phyloP scores from a whole-genome alignment of 352 stramenopile genomes.

The Aphanomyces astaci region DNA sequence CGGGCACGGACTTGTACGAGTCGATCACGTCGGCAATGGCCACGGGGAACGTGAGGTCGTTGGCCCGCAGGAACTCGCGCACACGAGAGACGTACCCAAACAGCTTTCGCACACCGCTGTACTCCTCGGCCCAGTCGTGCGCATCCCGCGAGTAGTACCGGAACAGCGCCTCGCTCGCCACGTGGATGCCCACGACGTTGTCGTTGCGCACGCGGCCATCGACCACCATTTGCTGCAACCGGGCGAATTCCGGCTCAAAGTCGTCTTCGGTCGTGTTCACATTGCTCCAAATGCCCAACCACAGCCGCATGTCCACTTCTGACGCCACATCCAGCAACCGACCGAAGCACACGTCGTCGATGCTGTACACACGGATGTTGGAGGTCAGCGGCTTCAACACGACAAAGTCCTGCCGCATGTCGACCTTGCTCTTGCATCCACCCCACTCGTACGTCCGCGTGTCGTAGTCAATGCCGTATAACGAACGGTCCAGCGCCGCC shows the following conservation, averaged over 20 bases:
- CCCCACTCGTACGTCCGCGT: neutral
- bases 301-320: constrained; percentile 14
- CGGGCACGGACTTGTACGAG: constrained; percentile 46
- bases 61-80: constrained; percentile 36
- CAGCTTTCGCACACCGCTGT: constrained; percentile 27
- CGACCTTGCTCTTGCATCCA: constrained; percentile 9
- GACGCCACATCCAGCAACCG: neutral
- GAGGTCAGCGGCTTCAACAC: neutral
- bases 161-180: constrained; percentile 63
- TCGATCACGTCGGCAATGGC: constrained; percentile 64
- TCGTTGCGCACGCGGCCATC: constrained; percentile 35
- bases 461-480: constrained; percentile 22
- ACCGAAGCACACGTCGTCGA: neutral
- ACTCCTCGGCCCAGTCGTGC: neutral
- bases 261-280: neutral
- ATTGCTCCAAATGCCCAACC: constrained; percentile 12
- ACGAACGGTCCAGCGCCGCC: constrained; percentile 1
- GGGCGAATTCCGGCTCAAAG: constrained; percentile 11
- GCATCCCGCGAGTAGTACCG: constrained; percentile 41
- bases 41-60: constrained; percentile 40
- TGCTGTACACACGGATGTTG: constrained; percentile 4
- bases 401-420: constrained; percentile 2
- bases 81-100: constrained; percentile 53
- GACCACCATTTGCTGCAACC: constrained; percentile 27
- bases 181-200: constrained; percentile 50